These are phyloP conservation scores for Lentinula raphanica DNA, from an alignment of 768 basidiomycete genomes.

Conservation along the genomic window DNA sequence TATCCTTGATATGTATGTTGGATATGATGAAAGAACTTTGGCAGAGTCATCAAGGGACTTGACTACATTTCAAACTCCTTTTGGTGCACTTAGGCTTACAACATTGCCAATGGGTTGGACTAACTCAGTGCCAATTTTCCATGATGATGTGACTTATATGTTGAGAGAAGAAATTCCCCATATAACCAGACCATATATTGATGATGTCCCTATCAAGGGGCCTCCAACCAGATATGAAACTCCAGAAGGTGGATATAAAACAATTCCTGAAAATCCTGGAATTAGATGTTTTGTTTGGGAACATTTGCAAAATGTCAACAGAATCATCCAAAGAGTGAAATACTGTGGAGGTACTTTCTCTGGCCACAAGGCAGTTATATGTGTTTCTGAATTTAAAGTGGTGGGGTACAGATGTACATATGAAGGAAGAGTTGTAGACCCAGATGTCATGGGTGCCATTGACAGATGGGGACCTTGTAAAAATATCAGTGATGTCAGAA, in stretches of 20 bases:
- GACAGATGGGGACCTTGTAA: constrained; percentile 4
- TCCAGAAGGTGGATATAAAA: constrained; percentile 25
- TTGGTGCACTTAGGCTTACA: constrained; percentile 14
- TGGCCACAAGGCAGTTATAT: constrained; percentile 27
- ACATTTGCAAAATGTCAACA: constrained; percentile 29
- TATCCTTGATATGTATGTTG: constrained; percentile 29
- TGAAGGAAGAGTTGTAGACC: constrained; percentile 23
- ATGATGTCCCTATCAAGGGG: constrained; percentile 33
- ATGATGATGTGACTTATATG: constrained; percentile 32
- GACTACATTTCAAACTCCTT: constrained; percentile 36
- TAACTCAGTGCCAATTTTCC: constrained; percentile 31
- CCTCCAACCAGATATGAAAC: constrained; percentile 24
- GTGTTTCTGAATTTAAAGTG: constrained; percentile 20
- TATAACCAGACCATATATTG: constrained; percentile 29
- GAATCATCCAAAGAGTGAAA: constrained; percentile 30
- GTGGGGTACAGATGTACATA: constrained; percentile 34
- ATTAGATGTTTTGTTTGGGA: no score
- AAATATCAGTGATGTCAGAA: constrained; percentile 3
- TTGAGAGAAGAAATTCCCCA: constrained; percentile 35
- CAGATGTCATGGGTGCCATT: neutral
- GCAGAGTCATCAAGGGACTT: constrained; percentile 27
- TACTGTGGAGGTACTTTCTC: constrained; percentile 33
- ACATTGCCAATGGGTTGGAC: constrained; percentile 26
- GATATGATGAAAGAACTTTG: constrained; percentile 29
- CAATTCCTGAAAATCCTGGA: constrained; percentile 27